These are phyloP conservation scores for Phytopythium chamaehyphon DNA, from an alignment of 352 stramenopile genomes.

Conservation along the genomic window DNA sequence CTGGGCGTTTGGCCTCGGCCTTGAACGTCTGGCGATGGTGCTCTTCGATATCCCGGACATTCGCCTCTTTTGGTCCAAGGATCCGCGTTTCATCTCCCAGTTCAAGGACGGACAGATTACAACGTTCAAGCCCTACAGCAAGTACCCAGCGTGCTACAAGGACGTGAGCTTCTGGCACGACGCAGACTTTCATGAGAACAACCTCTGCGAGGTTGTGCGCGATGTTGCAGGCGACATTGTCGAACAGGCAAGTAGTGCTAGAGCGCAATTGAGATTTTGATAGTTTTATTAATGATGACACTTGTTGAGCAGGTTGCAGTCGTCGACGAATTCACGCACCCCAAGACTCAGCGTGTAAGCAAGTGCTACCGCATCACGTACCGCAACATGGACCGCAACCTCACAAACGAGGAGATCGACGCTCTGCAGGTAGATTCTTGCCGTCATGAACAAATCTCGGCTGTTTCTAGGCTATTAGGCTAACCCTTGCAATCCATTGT, in stretches of 20 bases:
- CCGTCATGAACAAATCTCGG: slow-evolving; percentile 2
- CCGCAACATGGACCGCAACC: slow-evolving; percentile 97
- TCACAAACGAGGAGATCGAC: slow-evolving; percentile 99
- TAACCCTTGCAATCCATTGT: too few relatives aligned
- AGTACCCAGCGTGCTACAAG: slow-evolving; percentile 98
- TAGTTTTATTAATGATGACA: slow-evolving; percentile 6
- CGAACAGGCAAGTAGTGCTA: slow-evolving; percentile 69
- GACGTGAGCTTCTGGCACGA: slow-evolving; percentile 98
- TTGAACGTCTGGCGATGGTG: slow-evolving; percentile 99
- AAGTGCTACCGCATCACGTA: slow-evolving; percentile 99
- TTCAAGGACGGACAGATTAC: slow-evolving; percentile 92
- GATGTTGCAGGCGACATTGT: slow-evolving; percentile 96
- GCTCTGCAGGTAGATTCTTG: slow-evolving; percentile 81
- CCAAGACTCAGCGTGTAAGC: slow-evolving; percentile 93
- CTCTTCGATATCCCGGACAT: slow-evolving; percentile 99
- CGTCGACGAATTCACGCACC: slow-evolving; percentile 97
- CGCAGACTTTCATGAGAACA: slow-evolving; percentile 93
- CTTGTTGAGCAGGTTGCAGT: slow-evolving; percentile 42
- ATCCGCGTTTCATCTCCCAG: slow-evolving; percentile 92
- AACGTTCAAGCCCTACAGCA: slow-evolving; percentile 98
- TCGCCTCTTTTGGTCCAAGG: slow-evolving; percentile 98
- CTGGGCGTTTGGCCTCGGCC: slow-evolving; percentile 98
- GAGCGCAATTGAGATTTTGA: not conserved
- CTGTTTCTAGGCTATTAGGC: not conserved
- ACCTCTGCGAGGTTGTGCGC: slow-evolving; percentile 96